A percentile compares a stretch with the other conserved stretches of the same genome.
These are phyloP conservation scores for Pleurotus giganteus DNA, from an alignment of 768 basidiomycete genomes.

Conservation along the genomic window DNA sequence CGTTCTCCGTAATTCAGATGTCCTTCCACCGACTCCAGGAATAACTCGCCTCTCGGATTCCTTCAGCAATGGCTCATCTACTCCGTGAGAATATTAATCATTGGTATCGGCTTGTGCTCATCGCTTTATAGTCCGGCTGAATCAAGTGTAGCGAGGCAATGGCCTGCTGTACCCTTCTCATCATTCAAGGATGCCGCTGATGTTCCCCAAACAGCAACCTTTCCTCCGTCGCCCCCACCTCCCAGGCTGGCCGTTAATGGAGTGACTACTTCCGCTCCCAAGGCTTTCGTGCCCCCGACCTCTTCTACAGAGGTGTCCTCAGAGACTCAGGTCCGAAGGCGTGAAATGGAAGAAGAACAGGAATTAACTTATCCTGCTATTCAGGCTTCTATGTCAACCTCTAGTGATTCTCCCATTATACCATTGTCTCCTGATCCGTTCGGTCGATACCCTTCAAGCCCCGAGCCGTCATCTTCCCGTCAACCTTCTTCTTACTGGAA, in stretches of 20 bases:
- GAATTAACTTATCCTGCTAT: slow-evolving; percentile 43
- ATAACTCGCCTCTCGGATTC: slow-evolving; percentile 30
- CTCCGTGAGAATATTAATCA: neutral
- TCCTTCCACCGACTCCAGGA: slow-evolving; percentile 36
- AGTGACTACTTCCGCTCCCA: slow-evolving; percentile 59
- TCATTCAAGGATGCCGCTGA: slow-evolving; percentile 26
- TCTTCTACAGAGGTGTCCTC: slow-evolving; percentile 28
- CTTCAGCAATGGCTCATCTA: neutral
- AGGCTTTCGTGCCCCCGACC: slow-evolving; percentile 29
- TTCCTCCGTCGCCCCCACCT: slow-evolving; percentile 42
- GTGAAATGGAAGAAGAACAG: slow-evolving; percentile 53
- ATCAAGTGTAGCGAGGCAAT: slow-evolving; percentile 18
- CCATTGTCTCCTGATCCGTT: slow-evolving; percentile 87
- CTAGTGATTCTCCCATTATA: slow-evolving; percentile 58
- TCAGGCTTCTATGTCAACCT: slow-evolving; percentile 19
- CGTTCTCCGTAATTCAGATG: slow-evolving; percentile 23
- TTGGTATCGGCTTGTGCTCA: neutral
- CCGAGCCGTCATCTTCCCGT: slow-evolving; percentile 15
- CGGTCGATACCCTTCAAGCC: slow-evolving; percentile 61
- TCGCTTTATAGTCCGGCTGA: slow-evolving; percentile 9
- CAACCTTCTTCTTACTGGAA: slow-evolving; percentile 46
- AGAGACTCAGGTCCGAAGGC: slow-evolving; percentile 48
- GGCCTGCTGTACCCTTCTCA: slow-evolving; percentile 43
- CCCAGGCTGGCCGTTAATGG: slow-evolving; percentile 70
- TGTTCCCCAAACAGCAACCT: slow-evolving; percentile 16